Evolutionary conservation across 2,329 filamentous ascomycete genomes (phyloP).

Genomic region (Xylaria digitata): DNA sequence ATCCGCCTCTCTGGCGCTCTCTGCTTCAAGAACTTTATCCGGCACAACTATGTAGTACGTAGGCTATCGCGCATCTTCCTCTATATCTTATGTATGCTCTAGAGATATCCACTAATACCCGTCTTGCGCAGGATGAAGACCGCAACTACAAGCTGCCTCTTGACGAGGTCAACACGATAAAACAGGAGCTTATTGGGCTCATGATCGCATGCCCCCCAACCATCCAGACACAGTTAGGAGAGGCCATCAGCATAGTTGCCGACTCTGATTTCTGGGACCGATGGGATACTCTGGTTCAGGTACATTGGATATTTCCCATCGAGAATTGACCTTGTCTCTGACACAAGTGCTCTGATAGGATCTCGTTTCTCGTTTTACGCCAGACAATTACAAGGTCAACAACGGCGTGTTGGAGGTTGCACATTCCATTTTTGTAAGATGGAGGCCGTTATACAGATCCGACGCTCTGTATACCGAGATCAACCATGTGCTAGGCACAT

Average conservation of each 20-base stretch:
- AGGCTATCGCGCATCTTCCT: constrained; percentile 6
- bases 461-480: constrained; percentile 95
- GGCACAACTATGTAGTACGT: constrained; percentile 86
- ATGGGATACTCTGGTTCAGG: constrained; percentile 95
- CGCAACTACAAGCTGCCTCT: constrained; percentile 88
- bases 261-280: constrained; percentile 97
- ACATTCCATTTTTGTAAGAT: constrained; percentile 96
- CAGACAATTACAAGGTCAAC: constrained; percentile 84
- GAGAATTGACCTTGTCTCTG: constrained; percentile 12
- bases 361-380: constrained; percentile 86
- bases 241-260: constrained; percentile 96
- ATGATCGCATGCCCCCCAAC: constrained; percentile 92
- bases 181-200: constrained; percentile 91
- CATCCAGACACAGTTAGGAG: constrained; percentile 93
- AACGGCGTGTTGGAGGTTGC: constrained; percentile 96
- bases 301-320: constrained; percentile 52
- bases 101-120: constrained; percentile 3
- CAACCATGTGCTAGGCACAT: constrained; percentile 90
- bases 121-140: constrained; percentile 76
- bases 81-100: too few species aligned
- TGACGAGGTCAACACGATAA: constrained; percentile 89
- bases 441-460: constrained; percentile 92
- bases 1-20: constrained; percentile 89
- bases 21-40: constrained; percentile 99
- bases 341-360: constrained; percentile 63